Evolutionary conservation across 495 filamentous ascomycete genomes (phyloP).

Genomic region (Penicillium turbatum): DNA sequence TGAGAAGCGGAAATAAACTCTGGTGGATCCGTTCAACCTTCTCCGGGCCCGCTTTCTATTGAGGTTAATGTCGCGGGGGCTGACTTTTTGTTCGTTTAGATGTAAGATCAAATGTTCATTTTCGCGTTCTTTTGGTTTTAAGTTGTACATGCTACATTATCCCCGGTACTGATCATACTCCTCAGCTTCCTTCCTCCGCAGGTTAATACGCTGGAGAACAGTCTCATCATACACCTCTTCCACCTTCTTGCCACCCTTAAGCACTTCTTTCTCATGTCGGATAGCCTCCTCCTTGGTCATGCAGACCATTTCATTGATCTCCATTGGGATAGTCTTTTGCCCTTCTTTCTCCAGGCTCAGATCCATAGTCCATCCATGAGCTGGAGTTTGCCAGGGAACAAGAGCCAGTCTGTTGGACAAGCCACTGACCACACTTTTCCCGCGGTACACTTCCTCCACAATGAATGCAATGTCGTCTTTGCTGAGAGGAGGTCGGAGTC

Average conservation of each 20-base stretch:
- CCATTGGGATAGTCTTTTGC: conserved; percentile 64
- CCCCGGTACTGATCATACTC: conserved; percentile 49
- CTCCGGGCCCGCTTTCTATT: conserved; percentile 1
- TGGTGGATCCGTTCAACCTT: background rate
- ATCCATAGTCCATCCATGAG: conserved; percentile 45
- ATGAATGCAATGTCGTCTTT: conserved; percentile 78
- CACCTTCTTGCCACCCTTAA: conserved; percentile 61
- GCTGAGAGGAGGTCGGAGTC: conserved; percentile 73
- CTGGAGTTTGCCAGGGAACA: conserved; percentile 66
- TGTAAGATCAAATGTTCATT: background rate
- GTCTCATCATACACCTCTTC: conserved; percentile 69
- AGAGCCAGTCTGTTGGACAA: conserved; percentile 72
- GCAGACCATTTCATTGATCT: conserved; percentile 72
- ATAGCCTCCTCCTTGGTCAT: conserved; percentile 96
- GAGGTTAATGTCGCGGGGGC: too few species aligned
- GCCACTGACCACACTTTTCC: conserved; percentile 77
- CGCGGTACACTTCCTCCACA: conserved; percentile 83
- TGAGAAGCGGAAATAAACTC: background rate
- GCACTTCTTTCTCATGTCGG: conserved; percentile 71
- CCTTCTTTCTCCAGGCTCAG: conserved; percentile 48
- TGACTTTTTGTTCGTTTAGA: background rate
- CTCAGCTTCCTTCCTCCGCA: conserved; percentile 59
- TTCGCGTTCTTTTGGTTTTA: background rate
- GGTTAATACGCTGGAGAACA: conserved; percentile 59
- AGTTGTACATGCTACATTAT: conserved; percentile 2